These are phyloP conservation scores for Allomyces javanicus DNA, from an alignment of 192 early-diverging fungal species.

Conservation along the genomic window DNA sequence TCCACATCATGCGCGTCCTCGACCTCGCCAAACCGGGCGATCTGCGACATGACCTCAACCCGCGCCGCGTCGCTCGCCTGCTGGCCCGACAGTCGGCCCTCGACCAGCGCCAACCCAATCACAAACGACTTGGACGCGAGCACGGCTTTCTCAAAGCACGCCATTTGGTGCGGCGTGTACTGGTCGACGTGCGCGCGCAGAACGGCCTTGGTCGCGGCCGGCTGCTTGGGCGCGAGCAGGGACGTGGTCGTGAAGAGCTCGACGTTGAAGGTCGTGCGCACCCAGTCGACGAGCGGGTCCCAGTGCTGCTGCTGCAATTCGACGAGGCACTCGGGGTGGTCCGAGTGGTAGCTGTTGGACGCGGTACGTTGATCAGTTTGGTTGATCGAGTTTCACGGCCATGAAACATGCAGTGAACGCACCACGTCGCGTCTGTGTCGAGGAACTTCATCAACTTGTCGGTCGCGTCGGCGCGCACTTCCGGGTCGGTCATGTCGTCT, in stretches of 20 bases:
- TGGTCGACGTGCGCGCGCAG: constrained; percentile 29
- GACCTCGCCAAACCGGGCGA: constrained; percentile 75
- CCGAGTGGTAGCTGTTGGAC: constrained; percentile 45
- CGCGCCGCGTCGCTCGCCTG: constrained; percentile 55
- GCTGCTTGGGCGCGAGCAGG: constrained; percentile 49
- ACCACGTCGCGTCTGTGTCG: constrained; percentile 75
- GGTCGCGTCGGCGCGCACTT: constrained; percentile 44
- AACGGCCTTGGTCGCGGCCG: constrained; percentile 28
- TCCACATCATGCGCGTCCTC: constrained; percentile 68
- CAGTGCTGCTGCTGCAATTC: constrained; percentile 59
- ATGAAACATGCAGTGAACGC: constrained; percentile 1
- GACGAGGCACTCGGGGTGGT: constrained; percentile 57
- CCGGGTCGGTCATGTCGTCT: constrained; percentile 41
- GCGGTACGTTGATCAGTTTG: too few species aligned
- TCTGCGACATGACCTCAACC: constrained; percentile 72
- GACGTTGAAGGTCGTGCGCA: constrained; percentile 36
- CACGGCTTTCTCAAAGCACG: constrained; percentile 70
- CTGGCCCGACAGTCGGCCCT: constrained; percentile 49
- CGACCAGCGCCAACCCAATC: constrained; percentile 70
- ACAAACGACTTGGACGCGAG: constrained; percentile 79
- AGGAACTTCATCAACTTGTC: constrained; percentile 58
- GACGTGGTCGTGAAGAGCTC: constrained; percentile 50
- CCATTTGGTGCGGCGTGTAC: constrained; percentile 50
- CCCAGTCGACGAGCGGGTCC: constrained; percentile 61
- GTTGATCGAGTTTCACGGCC: not conserved